Percentiles rank a stretch among this genome's conserved stretches.
phyloP scores from a whole-genome alignment of 169 alveolate species.

The Eimeria zaria region DNA sequence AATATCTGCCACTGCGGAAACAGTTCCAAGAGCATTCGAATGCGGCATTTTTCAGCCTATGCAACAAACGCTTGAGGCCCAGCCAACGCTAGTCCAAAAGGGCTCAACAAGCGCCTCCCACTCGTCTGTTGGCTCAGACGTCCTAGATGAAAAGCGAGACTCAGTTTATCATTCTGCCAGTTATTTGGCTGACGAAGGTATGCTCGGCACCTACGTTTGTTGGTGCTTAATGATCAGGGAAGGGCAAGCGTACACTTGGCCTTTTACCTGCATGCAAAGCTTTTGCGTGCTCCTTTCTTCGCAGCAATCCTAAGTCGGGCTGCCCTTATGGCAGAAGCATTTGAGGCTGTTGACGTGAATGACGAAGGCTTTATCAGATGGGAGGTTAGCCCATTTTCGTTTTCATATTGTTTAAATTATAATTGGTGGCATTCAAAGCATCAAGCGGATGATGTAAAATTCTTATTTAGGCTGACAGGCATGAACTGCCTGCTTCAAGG shows the following conservation, averaged over 20 bases:
- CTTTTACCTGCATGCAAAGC: neutral
- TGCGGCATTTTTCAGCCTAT: slow-evolving; percentile 14
- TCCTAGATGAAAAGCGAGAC: neutral
- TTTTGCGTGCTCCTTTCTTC: neutral
- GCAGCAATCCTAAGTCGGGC: slow-evolving; percentile 57
- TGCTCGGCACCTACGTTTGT: neutral
- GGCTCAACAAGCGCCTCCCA: neutral
- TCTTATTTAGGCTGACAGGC: neutral
- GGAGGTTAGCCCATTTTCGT: neutral
- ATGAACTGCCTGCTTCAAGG: neutral
- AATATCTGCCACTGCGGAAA: neutral
- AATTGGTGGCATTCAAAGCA: neutral
- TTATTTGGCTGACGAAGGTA: slow-evolving; percentile 66
- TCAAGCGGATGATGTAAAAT: neutral
- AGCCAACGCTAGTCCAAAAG: neutral
- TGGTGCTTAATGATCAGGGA: neutral
- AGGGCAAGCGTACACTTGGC: neutral
- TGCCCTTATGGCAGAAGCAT: slow-evolving; percentile 55
- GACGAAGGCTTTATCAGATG: slow-evolving; percentile 70
- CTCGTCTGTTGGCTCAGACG: neutral
- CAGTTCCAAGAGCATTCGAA: neutral
- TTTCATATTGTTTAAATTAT: neutral
- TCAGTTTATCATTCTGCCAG: neutral
- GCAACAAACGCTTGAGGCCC: slow-evolving; percentile 46
- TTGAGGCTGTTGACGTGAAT: slow-evolving; percentile 68